These are phyloP conservation scores for Spathaspora sp. DNA, from an alignment of 805 yeast genomes.

Conservation along the genomic window DNA sequence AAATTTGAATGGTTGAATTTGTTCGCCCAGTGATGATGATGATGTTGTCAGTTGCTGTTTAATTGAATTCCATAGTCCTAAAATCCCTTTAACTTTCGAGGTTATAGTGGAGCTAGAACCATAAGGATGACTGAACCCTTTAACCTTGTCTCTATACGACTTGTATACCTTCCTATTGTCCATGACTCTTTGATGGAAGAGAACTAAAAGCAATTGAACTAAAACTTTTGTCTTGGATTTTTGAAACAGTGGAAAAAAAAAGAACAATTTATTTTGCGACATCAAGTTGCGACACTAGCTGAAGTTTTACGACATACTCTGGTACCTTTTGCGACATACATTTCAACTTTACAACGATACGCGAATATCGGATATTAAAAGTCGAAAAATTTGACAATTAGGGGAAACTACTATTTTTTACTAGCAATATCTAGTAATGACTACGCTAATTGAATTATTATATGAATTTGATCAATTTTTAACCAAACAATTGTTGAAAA, in stretches of 20 bases:
- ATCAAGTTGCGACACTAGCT: no score
- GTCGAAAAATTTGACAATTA: background rate
- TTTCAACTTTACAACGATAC: background rate
- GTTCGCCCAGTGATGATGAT: background rate
- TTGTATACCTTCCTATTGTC: conserved; percentile 33
- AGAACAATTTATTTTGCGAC: no score
- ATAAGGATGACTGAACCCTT: conserved; percentile 9
- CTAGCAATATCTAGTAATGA: conserved; percentile 1
- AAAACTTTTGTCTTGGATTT: background rate
- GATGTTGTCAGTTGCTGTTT: background rate
- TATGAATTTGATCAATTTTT: conserved; percentile 8
- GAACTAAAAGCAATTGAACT: background rate
- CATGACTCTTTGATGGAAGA: conserved; percentile 15
- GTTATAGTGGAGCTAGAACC: background rate
- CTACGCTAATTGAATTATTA: conserved; percentile 6
- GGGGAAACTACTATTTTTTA: background rate
- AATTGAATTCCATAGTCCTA: background rate
- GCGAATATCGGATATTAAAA: background rate
- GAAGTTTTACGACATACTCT: background rate
- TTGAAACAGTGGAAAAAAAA: no score
- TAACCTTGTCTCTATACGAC: conserved; percentile 22
- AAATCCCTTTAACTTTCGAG: conserved; percentile 13
- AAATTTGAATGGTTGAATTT: conserved; percentile 5
- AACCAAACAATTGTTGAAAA: conserved; percentile 6
- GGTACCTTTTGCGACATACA: background rate